phyloP scores from a whole-genome alignment of 306 rosid species.

The Acacia crassicarpa region DNA sequence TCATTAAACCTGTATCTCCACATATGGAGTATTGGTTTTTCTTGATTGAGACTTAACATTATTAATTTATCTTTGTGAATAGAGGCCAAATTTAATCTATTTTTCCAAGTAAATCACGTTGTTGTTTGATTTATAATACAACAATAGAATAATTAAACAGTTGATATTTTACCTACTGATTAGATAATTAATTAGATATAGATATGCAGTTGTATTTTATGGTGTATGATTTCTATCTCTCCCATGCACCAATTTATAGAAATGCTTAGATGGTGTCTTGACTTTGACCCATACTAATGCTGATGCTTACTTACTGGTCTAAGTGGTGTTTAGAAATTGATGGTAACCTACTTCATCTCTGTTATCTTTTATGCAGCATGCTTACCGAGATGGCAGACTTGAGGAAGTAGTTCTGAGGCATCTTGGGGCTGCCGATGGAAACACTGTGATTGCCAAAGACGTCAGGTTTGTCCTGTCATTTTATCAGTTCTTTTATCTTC shows the following conservation, averaged over 20 bases:
- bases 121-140: background rate
- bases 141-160: background rate
- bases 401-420: constrained; percentile 84
- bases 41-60: constrained; percentile 4
- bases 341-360: constrained; percentile 28
- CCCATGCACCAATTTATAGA: constrained; percentile 3
- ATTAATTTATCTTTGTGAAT: constrained; percentile 4
- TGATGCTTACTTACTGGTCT: constrained; percentile 17
- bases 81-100: background rate
- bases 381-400: constrained; percentile 74
- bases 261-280: constrained; percentile 16
- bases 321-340: constrained; percentile 6
- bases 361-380: constrained; percentile 67
- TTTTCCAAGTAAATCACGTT: background rate
- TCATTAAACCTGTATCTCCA: constrained; percentile 1
- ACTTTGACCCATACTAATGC: constrained; percentile 9
- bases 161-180: background rate
- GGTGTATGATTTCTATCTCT: constrained; percentile 11
- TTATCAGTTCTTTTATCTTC: background rate
- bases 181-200: background rate
- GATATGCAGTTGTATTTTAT: background rate
- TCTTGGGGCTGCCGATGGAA: constrained; percentile 90
- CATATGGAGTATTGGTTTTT: background rate
- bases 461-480: constrained; percentile 56
- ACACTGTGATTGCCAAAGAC: constrained; percentile 76